Evolutionary conservation across 2,329 filamentous ascomycete species (phyloP).

Genomic region (Calonectria leucothoes): DNA sequence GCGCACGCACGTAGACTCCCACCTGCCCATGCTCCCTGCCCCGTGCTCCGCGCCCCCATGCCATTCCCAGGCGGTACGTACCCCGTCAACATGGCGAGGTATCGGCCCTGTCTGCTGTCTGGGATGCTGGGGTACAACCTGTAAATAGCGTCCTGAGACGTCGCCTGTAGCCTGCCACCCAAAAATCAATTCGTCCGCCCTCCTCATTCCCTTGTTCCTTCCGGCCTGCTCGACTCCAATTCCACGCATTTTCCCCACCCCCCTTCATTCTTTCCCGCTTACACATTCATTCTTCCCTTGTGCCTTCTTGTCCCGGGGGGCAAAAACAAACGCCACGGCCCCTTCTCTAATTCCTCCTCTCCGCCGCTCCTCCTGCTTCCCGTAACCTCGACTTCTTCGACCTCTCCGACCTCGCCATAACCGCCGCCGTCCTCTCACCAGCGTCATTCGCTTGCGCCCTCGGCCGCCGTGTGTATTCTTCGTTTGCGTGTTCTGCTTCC

Average conservation of each 20-base stretch:
- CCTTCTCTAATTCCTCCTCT: background rate
- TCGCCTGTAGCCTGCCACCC: slow-evolving; percentile 6
- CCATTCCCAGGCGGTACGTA: background rate
- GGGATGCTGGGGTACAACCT: slow-evolving; percentile 5
- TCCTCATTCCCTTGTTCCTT: slow-evolving; percentile 10
- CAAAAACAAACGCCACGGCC: slow-evolving; percentile 14
- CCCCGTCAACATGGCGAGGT: background rate
- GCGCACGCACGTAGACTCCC: slow-evolving; percentile 6
- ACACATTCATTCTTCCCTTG: slow-evolving; percentile 15
- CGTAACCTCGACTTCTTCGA: slow-evolving; percentile 14
- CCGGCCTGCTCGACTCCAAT: slow-evolving; percentile 12
- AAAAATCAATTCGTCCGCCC: slow-evolving; percentile 11
- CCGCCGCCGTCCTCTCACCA: background rate
- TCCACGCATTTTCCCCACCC: slow-evolving; percentile 19
- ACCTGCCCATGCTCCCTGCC: background rate
- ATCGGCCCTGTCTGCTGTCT: slow-evolving; percentile 3
- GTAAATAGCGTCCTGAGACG: background rate
- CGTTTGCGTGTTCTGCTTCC: background rate
- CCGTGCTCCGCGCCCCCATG: slow-evolving; percentile 5
- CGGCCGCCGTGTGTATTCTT: background rate
- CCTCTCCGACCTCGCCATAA: background rate
- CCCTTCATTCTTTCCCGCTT: slow-evolving; percentile 24
- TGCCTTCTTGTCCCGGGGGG: slow-evolving; percentile 5
- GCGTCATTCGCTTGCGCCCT: background rate
- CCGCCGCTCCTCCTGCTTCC: background rate